Conservation (phyloP, 2,329 filamentous ascomycete genomes). For the Tricladium varicosporioides region DNA sequence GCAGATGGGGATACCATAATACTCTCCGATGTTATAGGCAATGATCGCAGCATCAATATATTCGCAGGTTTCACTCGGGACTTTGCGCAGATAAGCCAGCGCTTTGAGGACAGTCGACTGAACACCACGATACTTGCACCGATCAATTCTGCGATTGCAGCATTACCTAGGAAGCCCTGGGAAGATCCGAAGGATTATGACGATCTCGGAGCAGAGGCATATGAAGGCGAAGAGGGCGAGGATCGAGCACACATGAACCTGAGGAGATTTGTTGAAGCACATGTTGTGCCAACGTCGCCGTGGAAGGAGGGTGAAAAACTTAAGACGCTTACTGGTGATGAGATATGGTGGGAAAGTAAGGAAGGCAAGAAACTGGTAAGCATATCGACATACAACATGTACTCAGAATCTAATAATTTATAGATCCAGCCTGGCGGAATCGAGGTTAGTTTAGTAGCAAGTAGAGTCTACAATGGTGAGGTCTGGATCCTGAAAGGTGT, state of each 20-base stretch:
- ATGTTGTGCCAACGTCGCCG: conserved; percentile 72
- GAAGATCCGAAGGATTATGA: conserved; percentile 73
- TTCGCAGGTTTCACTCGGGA: conserved; percentile 82
- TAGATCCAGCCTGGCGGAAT: conserved; percentile 78
- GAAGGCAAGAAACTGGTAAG: conserved; percentile 66
- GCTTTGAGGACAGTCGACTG: conserved; percentile 62
- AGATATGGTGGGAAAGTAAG: conserved; percentile 79
- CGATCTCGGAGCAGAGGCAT: conserved; percentile 65
- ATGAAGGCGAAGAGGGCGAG: conserved; percentile 71
- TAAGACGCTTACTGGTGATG: conserved; percentile 63
- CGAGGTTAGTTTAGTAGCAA: conserved; percentile 71
- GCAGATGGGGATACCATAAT: conserved; percentile 52
- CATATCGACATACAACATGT: conserved; percentile 16
- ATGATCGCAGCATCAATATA: conserved; percentile 74
- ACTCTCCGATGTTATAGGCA: conserved; percentile 81
- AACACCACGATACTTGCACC: conserved; percentile 89
- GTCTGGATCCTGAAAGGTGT: conserved; percentile 60
- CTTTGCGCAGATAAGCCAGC: conserved; percentile 63
- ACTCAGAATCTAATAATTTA: conserved; percentile 13
- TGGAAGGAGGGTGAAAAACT: conserved; percentile 69
- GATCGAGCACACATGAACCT: conserved; percentile 77
- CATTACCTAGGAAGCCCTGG: conserved; percentile 83
- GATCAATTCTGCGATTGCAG: conserved; percentile 76
- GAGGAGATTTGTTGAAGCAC: conserved; percentile 77
- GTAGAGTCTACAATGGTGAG: conserved; percentile 82